Base-by-base conservation (phyloP, 257 asterid species). In the Solanum dulcamara region DNA sequence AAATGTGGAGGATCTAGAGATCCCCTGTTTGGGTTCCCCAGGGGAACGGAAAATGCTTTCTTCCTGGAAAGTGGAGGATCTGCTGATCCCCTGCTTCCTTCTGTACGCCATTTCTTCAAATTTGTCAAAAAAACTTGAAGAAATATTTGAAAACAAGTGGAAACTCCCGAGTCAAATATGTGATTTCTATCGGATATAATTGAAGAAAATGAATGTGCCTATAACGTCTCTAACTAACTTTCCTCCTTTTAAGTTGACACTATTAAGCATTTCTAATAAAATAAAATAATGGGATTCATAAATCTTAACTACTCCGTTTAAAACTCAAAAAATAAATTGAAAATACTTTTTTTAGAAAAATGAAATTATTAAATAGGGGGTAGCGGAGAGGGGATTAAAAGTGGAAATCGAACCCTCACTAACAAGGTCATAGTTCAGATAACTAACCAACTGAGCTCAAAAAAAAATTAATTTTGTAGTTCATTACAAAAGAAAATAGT, bases 61-160 rank as follows among this genome's bases (percentile, higher is more conserved):
- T 81, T 81, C 85, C 24, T 85, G 62, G 20, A 85, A 85, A n/a
- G 88, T 85, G 82, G 88, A 68, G 32, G 88, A 81, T 50, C 83
- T 51, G 14, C 85, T 85, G 75, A 81, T 48, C 62, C 85, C 88
- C 9, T 81, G 88, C n/a, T 60, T 79, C 80, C 88, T 85, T 79
- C 88, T 48, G 62, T 85, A 85, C 3, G 88, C 88, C 88, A 85
- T 85, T 77, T n/a, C 67, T 59, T n/a, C 67, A 59, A 59, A 59
- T 59, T 59, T 59, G 67, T 59, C 3, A 59, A 59, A 59, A 59
- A 59, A 10, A 59, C 67, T 59, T n/a, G 67, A n/a, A 59, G 15
- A 59, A 57, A 11, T 4, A 59, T 59, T 59, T n/a, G 26, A 77
- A 46, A 77, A 28, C 4, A 28, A 77, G 32, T 11, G 11, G 30